phyloP scores from a whole-genome alignment of 495 filamentous ascomycete species.

The Margaritispora aquatica region DNA sequence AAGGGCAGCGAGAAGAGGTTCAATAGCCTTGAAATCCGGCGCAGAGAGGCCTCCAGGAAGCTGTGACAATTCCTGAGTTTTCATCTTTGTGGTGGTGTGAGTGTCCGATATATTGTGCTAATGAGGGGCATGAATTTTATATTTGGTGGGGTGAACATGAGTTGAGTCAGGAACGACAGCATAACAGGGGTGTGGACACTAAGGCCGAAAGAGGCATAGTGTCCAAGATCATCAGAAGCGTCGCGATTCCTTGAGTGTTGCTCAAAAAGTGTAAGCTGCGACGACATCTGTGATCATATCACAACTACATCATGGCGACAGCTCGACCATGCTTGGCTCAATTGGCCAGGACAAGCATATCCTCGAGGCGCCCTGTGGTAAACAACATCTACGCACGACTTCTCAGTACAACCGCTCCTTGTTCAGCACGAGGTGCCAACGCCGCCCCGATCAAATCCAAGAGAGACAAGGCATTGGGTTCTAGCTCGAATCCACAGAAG shows the following conservation, averaged over 20 bases:
- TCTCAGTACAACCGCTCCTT: slow-evolving; percentile 8
- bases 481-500: slow-evolving; percentile 13
- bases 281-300: neutral
- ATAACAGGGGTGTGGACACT: neutral
- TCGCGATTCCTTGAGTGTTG: slow-evolving; percentile 1
- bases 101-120: neutral
- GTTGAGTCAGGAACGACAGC: neutral
- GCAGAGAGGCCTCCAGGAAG: slow-evolving; percentile 45
- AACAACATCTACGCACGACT: neutral
- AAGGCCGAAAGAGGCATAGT: neutral
- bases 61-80: slow-evolving; percentile 42
- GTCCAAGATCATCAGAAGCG: neutral
- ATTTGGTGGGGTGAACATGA: slow-evolving; percentile 4
- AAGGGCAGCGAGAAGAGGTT: slow-evolving; percentile 66
- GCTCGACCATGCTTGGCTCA: slow-evolving; percentile 22
- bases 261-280: neutral
- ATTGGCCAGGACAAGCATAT: slow-evolving; percentile 22
- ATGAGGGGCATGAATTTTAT: slow-evolving; percentile 1
- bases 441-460: slow-evolving; percentile 28
- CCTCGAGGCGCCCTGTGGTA: neutral
- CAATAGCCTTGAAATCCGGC: slow-evolving; percentile 72
- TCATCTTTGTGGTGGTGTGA: slow-evolving; percentile 32
- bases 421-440: neutral
- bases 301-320: slow-evolving; percentile 18
- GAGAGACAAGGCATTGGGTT: slow-evolving; percentile 28